Evolutionary conservation across 2,329 filamentous ascomycete genomes (phyloP), one percentile per base, ranked within the genome.

Genomic region (Grosmannia huntii): DNA sequence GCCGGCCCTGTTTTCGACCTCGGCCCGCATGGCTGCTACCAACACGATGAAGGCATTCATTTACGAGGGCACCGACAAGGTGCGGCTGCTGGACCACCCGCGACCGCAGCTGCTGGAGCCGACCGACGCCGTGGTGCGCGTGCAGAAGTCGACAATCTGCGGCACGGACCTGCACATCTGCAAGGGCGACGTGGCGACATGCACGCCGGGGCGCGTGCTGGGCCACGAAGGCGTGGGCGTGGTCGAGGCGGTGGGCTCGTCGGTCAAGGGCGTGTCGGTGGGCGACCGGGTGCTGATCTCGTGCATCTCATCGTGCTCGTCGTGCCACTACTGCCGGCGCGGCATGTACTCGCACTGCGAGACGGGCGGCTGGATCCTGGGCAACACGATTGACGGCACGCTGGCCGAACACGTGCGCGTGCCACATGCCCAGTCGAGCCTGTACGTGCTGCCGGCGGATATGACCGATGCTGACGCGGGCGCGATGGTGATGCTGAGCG

Each of bases 341-440:
- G 75, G 74, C 25, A 78, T 82, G 74, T 70, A 71, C 59, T 76
- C 76, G 31, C 77, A 80, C 62, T 83, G 80, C 66, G 69, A 69
- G 9, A 75, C 72, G 14, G 79, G 77, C 28, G 78, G 79, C 4
- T 82, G 79, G 79, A 71, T 75, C 5, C 68, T 83, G 2, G 79
- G 80, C 23, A 76, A 82, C 63, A 70, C 68, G 0, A 71, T 75
- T 23, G 76, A 80, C 62, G 78, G 78, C 51, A 80, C 76, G 0
- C 78, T 82, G 64, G 79, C 78, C n/a, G 78, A 81, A 64, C 81
- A 76, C 60, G 77, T 81, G 44, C 71, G 77, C 23, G 73, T 81
- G 50, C 76, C 76, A 1, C 73, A 76, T 64, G 79, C 77, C 0
- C 72, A 76, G 58, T 72, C 71, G 9, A 77, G 73, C 10, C 69